Evolutionary conservation across 1,139 yeast species (phyloP).

Genomic region (Hansenula sp.): DNA sequence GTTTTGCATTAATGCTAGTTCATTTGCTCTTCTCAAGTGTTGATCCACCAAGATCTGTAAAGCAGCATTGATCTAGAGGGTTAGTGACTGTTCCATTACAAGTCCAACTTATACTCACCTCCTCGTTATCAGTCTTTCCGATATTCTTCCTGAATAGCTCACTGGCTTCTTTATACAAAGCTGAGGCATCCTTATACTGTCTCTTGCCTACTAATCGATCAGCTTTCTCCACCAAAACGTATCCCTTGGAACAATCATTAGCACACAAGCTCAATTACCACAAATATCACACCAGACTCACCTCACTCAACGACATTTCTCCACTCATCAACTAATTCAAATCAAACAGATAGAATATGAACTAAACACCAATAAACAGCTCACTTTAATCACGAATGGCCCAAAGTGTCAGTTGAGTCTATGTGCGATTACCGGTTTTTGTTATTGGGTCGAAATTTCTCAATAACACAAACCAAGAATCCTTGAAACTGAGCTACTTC

Average conservation of each 20-base stretch:
- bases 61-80: constrained; percentile 12
- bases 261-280: not conserved
- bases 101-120: not conserved
- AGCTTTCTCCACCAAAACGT: constrained; percentile 20
- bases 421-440: too few relatives aligned
- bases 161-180: constrained; percentile 14
- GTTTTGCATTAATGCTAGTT: constrained; percentile 7
- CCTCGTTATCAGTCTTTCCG: constrained; percentile 9
- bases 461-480: too few relatives aligned
- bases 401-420: not conserved
- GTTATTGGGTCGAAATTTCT: too few relatives aligned
- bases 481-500: too few relatives aligned
- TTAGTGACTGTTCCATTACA: too few relatives aligned
- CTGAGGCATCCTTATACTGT: constrained; percentile 17
- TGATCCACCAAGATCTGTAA: constrained; percentile 14
- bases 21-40: constrained; percentile 12
- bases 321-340: not conserved
- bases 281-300: not conserved
- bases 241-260: constrained; percentile 8
- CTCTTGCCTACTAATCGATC: constrained; percentile 12
- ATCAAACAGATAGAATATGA: too few relatives aligned
- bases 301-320: constrained; percentile 4
- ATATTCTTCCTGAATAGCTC: constrained; percentile 9
- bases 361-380: too few relatives aligned
- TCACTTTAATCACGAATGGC: not conserved